A percentile compares a stretch with the other conserved stretches of the same genome.
These are phyloP conservation scores for Fusarium brevicatenulatum DNA, from an alignment of 2,329 filamentous ascomycete species.

Conservation along the genomic window DNA sequence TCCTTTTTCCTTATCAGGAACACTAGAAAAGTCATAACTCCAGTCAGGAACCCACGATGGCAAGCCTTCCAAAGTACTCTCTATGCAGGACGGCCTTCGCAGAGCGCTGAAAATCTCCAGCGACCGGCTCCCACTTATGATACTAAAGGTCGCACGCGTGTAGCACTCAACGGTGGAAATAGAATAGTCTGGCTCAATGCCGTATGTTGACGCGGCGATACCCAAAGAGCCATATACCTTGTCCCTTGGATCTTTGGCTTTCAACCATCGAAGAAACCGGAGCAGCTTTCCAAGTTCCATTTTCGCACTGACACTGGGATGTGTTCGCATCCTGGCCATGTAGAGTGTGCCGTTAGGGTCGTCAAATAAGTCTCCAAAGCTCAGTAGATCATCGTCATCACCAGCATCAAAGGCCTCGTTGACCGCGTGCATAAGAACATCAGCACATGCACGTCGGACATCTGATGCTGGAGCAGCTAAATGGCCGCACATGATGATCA, in stretches of 20 bases:
- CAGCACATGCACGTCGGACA: background rate
- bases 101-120: background rate
- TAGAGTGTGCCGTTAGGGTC: background rate
- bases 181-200: background rate
- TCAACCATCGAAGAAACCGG: background rate
- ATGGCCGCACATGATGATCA: background rate
- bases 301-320: background rate
- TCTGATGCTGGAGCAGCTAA: background rate
- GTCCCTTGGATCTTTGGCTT: background rate
- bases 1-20: fast-evolving
- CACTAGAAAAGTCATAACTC: background rate
- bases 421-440: background rate
- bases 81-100: background rate
- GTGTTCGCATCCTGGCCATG: background rate
- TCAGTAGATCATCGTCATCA: background rate
- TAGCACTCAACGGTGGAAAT: background rate
- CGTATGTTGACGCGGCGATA: background rate
- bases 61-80: fast-evolving
- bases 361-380: background rate
- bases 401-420: background rate
- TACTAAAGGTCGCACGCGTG: background rate
- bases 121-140: background rate
- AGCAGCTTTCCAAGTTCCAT: background rate
- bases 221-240: background rate
- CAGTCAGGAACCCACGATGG: background rate